These are phyloP conservation scores for Tanacetum coccineum DNA, from an alignment of 129 eudicot genomes.

Conservation along the genomic window DNA sequence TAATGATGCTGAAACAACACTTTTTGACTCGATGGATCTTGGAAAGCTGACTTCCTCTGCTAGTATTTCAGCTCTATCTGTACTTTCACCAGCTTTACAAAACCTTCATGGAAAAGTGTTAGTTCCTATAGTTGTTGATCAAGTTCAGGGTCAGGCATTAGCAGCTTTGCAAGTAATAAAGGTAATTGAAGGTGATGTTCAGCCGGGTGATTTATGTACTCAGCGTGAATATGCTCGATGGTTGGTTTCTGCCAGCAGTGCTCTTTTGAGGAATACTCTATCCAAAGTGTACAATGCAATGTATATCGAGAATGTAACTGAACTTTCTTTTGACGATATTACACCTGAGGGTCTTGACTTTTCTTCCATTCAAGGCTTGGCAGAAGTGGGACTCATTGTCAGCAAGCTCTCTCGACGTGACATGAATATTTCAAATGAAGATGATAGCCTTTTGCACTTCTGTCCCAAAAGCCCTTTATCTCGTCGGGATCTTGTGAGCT, in stretches of 20 bases:
- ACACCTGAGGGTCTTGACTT: conserved; percentile 94
- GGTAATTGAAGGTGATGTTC: conserved; percentile 95
- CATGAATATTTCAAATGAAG: conserved; percentile 62
- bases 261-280: conserved; percentile 77
- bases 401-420: conserved; percentile 91
- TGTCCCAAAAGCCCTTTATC: conserved; percentile 76
- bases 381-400: conserved; percentile 96
- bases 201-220: conserved; percentile 83
- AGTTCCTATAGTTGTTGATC: conserved; percentile 86
- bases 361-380: conserved; percentile 93
- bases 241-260: conserved; percentile 93
- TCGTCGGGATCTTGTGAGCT: conserved; percentile 97
- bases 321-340: conserved; percentile 93
- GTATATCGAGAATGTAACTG: conserved; percentile 88
- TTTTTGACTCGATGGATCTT: conserved; percentile 48
- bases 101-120: conserved; percentile 69
- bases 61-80: conserved; percentile 89
- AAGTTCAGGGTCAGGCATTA: conserved; percentile 85
- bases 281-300: conserved; percentile 98
- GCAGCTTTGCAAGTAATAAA: conserved; percentile 91
- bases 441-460: conserved; percentile 54
- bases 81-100: conserved; percentile 74
- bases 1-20: conserved; percentile 31
- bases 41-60: conserved; percentile 45
- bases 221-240: conserved; percentile 99